These are phyloP conservation scores for Pinguiococcus pyrenoidosus DNA, from an alignment of 108 stramenopile species.

Conservation along the genomic window DNA sequence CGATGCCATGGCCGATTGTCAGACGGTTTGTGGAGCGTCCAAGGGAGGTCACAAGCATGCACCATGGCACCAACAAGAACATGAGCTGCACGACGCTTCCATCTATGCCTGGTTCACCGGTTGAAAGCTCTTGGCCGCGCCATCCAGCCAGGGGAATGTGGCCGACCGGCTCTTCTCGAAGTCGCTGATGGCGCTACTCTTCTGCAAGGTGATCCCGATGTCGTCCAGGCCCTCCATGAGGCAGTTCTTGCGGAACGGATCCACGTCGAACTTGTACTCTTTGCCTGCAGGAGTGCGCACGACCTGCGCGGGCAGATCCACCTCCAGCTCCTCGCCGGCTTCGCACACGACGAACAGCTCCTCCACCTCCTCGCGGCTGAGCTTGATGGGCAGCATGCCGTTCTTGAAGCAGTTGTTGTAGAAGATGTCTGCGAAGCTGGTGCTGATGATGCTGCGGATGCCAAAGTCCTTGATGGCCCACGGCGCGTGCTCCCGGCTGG, in stretches of 20 bases:
- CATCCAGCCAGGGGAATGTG: conserved; percentile 75
- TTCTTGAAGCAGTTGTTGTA: conserved; percentile 96
- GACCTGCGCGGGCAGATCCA: conserved; percentile 71
- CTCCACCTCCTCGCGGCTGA: conserved; percentile 57
- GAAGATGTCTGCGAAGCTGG: conserved; percentile 83
- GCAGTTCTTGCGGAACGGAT: conserved; percentile 73
- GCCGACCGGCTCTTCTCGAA: conserved; percentile 60
- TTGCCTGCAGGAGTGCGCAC: conserved; percentile 62
- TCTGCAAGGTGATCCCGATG: conserved; percentile 77
- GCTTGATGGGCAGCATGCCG: conserved; percentile 75
- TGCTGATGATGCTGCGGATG: conserved; percentile 69
- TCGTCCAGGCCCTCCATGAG: conserved; percentile 79
- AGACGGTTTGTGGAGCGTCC: conserved; percentile 1
- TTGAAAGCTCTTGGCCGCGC: conserved; percentile 52
- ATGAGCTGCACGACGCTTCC: neutral
- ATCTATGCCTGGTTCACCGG: conserved; percentile 21
- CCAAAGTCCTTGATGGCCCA: conserved; percentile 87
- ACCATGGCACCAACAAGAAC: neutral
- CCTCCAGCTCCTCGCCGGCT: conserved; percentile 55
- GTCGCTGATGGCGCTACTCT: conserved; percentile 56
- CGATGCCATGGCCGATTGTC: neutral
- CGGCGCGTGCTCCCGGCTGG: conserved; percentile 80
- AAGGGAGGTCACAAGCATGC: neutral
- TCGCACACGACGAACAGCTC: conserved; percentile 52
- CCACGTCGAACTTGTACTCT: conserved; percentile 62